phyloP scores from a whole-genome alignment of 805 yeast genomes.

The Citeromyces nyonsensis region DNA sequence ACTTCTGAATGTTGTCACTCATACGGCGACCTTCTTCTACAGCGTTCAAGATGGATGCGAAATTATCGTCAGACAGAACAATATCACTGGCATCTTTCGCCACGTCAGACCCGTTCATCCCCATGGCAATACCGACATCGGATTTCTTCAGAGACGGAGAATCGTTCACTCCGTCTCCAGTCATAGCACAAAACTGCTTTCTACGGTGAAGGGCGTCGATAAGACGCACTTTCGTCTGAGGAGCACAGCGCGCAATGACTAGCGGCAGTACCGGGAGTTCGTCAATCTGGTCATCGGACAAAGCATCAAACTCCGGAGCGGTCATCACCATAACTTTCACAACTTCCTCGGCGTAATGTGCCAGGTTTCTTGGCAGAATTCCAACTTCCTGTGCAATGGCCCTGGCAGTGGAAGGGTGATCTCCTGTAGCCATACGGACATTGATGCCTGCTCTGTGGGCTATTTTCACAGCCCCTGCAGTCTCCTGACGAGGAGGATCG shows the following conservation, averaged over 20 bases:
- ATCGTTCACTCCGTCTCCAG: conserved; percentile 77
- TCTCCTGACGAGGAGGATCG: conserved; percentile 67
- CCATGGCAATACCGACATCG: conserved; percentile 80
- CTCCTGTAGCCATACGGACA: conserved; percentile 76
- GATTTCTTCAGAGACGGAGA: conserved; percentile 66
- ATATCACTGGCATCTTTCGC: conserved; percentile 78
- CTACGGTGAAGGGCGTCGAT: conserved; percentile 61
- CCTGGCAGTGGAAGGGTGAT: conserved; percentile 63
- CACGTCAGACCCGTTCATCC: conserved; percentile 67
- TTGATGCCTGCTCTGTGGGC: conserved; percentile 68
- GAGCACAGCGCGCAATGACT: conserved; percentile 75
- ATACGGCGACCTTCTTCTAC: conserved; percentile 72
- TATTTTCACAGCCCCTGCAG: conserved; percentile 43
- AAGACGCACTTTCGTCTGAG: conserved; percentile 69
- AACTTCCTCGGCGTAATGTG: conserved; percentile 36
- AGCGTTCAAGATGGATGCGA: conserved; percentile 65
- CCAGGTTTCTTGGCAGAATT: conserved; percentile 46
- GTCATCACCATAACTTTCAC: conserved; percentile 61
- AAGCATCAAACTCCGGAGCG: conserved; percentile 53
- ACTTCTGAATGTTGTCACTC: conserved; percentile 67
- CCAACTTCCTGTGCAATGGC: conserved; percentile 78
- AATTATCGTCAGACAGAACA: conserved; percentile 62
- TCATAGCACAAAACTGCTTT: conserved; percentile 59
- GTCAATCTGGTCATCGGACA: conserved; percentile 48
- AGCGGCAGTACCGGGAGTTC: conserved; percentile 50